These are phyloP conservation scores for Caloboletus inedulis DNA, from an alignment of 1,284 basidiomycete genomes.

Conservation along the genomic window DNA sequence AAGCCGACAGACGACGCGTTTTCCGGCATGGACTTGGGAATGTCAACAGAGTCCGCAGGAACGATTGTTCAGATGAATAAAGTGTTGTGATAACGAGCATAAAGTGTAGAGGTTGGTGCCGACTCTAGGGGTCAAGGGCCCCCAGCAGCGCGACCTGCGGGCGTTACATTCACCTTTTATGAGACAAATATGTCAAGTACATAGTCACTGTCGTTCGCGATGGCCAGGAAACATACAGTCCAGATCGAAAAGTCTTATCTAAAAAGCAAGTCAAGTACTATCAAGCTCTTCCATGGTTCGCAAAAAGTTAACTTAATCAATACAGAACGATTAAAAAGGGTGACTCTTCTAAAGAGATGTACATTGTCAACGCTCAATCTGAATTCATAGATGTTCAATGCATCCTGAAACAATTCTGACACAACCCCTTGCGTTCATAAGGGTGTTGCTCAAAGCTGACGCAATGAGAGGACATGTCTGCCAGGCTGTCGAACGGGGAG, in stretches of 20 bases:
- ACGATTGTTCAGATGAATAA: too few relatives aligned
- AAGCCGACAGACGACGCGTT: too few relatives aligned
- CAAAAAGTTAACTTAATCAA: conserved; percentile 1
- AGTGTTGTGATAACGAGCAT: too few relatives aligned
- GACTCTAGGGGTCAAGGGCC: too few relatives aligned
- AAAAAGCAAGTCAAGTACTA: background rate
- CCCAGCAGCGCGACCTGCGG: too few relatives aligned
- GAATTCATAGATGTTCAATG: conserved; percentile 13
- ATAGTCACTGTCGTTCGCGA: background rate
- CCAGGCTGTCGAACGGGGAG: conserved; percentile 34
- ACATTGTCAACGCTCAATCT: background rate
- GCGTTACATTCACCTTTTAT: background rate
- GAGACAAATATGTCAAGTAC: background rate
- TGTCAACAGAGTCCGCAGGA: too few relatives aligned
- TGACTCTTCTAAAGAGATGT: background rate
- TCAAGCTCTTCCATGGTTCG: background rate
- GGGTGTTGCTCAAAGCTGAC: conserved; percentile 21
- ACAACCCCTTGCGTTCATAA: conserved; percentile 20
- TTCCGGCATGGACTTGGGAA: too few relatives aligned
- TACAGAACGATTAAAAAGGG: conserved; percentile 8
- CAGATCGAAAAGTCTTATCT: background rate
- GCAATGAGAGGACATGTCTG: conserved; percentile 24
- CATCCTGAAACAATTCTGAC: conserved; percentile 28
- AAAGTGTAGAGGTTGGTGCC: too few relatives aligned
- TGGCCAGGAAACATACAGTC: background rate